phyloP scores from a whole-genome alignment of 345 rosid species.

The Dipteronia dyeriana region DNA sequence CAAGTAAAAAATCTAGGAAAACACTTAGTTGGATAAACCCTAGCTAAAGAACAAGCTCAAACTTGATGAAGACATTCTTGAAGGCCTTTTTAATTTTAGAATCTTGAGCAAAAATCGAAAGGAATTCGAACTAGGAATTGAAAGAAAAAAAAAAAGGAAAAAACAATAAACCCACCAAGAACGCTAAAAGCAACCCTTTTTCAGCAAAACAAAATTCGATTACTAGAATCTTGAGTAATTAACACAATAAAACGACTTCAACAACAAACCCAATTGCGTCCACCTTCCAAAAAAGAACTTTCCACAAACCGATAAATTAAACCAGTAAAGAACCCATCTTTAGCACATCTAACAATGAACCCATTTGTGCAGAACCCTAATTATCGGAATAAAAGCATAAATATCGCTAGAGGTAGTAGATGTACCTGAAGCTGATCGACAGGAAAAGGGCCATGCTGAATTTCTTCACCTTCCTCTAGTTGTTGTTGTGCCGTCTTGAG shows the following conservation, averaged over 20 bases:
- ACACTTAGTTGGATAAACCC: neutral
- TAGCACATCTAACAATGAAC: neutral
- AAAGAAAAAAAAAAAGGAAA: neutral
- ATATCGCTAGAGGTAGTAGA: neutral
- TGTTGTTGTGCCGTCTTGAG: conserved; percentile 31
- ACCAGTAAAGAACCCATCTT: neutral
- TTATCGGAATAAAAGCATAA: neutral
- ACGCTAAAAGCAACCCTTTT: neutral
- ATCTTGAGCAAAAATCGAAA: neutral
- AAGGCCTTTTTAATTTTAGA: neutral
- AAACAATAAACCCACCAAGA: neutral
- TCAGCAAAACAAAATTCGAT: neutral
- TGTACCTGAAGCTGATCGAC: conserved; percentile 63
- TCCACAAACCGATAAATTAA: neutral
- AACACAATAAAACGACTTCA: neutral
- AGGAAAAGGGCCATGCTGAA: conserved; percentile 58
- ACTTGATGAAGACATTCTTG: conserved; percentile 3
- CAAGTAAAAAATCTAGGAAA: neutral
- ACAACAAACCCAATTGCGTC: neutral
- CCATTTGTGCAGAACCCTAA: neutral
- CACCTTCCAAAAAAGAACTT: neutral
- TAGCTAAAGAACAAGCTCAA: neutral
- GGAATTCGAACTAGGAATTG: neutral
- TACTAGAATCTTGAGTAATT: neutral
- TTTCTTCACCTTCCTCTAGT: conserved; percentile 39